Percentiles rank a stretch among this genome's conserved stretches.
phyloP scores from a whole-genome alignment of 202 grass and related monocot species.

The Cymbopogon flexuosus region DNA sequence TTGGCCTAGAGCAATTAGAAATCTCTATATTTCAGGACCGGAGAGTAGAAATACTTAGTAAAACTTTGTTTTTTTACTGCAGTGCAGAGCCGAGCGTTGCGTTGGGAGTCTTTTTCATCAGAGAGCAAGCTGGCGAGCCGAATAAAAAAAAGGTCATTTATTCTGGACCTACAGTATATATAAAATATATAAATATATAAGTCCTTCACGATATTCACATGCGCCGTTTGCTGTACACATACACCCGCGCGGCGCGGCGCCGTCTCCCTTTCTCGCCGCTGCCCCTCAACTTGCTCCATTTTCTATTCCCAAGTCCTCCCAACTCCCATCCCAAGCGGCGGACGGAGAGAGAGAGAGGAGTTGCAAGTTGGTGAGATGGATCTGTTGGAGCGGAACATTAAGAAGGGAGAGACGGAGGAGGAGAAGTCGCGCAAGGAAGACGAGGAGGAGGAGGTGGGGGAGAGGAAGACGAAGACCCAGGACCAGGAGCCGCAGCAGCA shows the following conservation, averaged over 20 bases:
- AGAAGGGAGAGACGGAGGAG: slow-evolving; percentile 26
- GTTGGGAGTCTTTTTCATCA: neutral
- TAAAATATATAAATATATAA: neutral
- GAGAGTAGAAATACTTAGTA: neutral
- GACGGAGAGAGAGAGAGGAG: neutral
- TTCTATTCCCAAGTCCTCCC: slow-evolving; percentile 15
- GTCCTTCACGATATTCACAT: slow-evolving; percentile 31
- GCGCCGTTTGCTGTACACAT: slow-evolving; percentile 11
- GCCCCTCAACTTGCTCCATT: neutral
- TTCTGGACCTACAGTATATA: neutral
- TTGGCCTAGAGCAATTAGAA: too few relatives aligned
- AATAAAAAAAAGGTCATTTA: neutral
- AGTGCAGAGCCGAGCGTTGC: too few relatives aligned
- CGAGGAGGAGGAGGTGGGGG: neutral
- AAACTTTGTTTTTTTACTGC: neutral
- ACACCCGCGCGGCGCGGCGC: neutral
- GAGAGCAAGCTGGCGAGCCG: neutral
- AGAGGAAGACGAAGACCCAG: slow-evolving; percentile 5
- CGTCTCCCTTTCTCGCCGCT: neutral
- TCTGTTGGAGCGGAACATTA: slow-evolving; percentile 46
- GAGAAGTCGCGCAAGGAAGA: slow-evolving; percentile 6
- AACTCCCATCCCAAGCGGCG: neutral
- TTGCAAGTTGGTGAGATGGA: slow-evolving; percentile 31
- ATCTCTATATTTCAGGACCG: too few relatives aligned
- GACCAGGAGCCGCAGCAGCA: neutral